These are phyloP conservation scores for Corymbia citriodora DNA, from an alignment of 441 rosid genomes.

Conservation along the genomic window DNA sequence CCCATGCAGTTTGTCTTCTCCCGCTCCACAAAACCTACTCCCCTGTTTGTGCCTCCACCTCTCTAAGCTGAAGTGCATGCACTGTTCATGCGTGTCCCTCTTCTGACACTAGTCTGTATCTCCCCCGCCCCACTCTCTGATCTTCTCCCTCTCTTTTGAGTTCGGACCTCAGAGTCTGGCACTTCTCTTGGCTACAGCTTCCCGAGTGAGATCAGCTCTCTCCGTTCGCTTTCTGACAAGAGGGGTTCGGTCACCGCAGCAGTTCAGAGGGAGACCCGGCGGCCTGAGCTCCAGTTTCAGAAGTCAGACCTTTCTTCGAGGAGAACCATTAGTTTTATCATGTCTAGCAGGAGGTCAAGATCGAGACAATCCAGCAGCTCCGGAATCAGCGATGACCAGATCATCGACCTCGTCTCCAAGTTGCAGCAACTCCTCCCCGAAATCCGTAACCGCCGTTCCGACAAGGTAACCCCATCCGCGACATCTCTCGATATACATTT, in stretches of 20 bases:
- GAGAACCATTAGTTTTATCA: neutral
- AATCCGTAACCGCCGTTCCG: conserved; percentile 54
- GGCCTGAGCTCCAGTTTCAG: neutral
- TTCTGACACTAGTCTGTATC: neutral
- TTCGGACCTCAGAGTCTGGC: neutral
- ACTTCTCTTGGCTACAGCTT: neutral
- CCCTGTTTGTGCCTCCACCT: neutral
- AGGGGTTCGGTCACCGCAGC: neutral
- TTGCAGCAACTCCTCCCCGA: conserved; percentile 84
- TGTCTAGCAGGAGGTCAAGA: conserved; percentile 77
- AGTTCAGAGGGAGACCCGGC: neutral
- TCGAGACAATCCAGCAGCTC: conserved; percentile 63
- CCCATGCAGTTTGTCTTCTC: conserved; percentile 29
- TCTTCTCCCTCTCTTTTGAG: neutral
- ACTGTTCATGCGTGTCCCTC: neutral
- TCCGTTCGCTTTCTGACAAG: neutral
- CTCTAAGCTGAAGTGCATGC: neutral
- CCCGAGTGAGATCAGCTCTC: neutral
- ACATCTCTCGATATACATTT: neutral
- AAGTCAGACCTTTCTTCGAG: neutral
- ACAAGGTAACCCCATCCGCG: conserved; percentile 36
- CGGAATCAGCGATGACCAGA: conserved; percentile 80
- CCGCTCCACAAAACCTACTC: neutral
- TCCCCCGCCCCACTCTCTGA: neutral
- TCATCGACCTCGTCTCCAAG: conserved; percentile 76